Evolutionary conservation across 768 basidiomycete genomes (phyloP).

Genomic region (Sistotremastrum niveocremeum): DNA sequence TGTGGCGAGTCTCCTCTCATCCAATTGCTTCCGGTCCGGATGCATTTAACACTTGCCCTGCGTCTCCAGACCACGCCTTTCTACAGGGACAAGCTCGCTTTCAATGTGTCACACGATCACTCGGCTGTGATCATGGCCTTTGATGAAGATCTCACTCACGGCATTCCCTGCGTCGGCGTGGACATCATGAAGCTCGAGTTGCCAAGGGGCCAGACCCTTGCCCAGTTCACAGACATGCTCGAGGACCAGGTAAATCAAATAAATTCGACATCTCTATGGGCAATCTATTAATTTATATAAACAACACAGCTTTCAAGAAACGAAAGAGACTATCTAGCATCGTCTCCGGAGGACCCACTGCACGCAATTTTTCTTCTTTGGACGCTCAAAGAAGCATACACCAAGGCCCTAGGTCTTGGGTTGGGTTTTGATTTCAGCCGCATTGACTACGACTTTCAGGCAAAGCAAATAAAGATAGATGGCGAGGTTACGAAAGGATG

Average conservation of each 20-base stretch:
- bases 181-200: conserved; percentile 71
- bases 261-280: not conserved
- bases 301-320: conserved; percentile 28
- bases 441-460: conserved; percentile 51
- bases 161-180: conserved; percentile 34
- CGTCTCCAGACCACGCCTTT: conserved; percentile 27
- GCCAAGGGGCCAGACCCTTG: conserved; percentile 42
- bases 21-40: not conserved
- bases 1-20: conserved; percentile 32
- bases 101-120: conserved; percentile 76
- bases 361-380: conserved; percentile 67
- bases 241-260: conserved; percentile 43
- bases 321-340: conserved; percentile 19
- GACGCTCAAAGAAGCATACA: conserved; percentile 88
- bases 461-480: conserved; percentile 45
- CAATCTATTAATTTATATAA: not conserved
- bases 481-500: conserved; percentile 43
- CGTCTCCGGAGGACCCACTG: conserved; percentile 37
- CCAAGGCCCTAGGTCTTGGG: conserved; percentile 74
- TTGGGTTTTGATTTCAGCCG: conserved; percentile 72
- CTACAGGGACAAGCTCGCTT: conserved; percentile 46
- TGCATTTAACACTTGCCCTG: conserved; percentile 3
- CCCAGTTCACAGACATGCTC: conserved; percentile 48
- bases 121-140: conserved; percentile 55
- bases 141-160: conserved; percentile 7